Base-by-base conservation (phyloP, 208 protist genomes). In the Trypanosomatidae sp. region DNA sequence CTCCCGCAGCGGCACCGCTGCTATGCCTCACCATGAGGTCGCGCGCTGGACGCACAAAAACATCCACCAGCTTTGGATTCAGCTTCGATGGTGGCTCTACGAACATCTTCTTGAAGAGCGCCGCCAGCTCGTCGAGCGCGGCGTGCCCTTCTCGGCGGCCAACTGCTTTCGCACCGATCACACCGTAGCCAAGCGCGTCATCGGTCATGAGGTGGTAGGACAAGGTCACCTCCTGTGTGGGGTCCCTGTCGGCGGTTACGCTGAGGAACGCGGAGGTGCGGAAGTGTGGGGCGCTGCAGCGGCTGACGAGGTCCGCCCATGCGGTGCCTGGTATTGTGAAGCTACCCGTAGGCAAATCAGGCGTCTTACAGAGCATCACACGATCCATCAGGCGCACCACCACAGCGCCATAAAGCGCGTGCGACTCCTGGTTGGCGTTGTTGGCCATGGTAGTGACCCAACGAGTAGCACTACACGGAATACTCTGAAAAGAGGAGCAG, bases 41-140 rank as follows among this genome's bases (percentile, higher is more conserved):
- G 7, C 84, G 83, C 39, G 79, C 85, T 1, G 91, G 90, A 25
- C 87, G 85, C 5, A 80, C 76, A 71, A 97, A 95, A 13, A 91
- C 85, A n/a, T 90, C 83, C 13, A 86, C 84, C 66, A 85, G 74
- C 47, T 80, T 81, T 43, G 83, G 73, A 25, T 77, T 95, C 30
- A 97, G 81, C 77, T 84, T 86, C 5, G 76, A 59, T 0, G 89
- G 74, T 12, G 64, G 74, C 77, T 97, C 90, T 4, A 97, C 87
- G 64, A 95, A 97, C 92, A 97, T 97, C 65, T 92, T 92, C 46
- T 79, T 71, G 76, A 97, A 97, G 25, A 92, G 78, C 52, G 83
- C 79, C 3, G 89, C 72, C 36, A 86, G 73, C 65, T 94, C 91
- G 60, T 97, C 90, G 2, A 97, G 80, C 22, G 84, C 79, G 44